Percentiles rank a stretch among this genome's conserved stretches.
Evolutionary conservation across 164 flowering plant genomes (phyloP).

Genomic region (Hamamelis virginiana): DNA sequence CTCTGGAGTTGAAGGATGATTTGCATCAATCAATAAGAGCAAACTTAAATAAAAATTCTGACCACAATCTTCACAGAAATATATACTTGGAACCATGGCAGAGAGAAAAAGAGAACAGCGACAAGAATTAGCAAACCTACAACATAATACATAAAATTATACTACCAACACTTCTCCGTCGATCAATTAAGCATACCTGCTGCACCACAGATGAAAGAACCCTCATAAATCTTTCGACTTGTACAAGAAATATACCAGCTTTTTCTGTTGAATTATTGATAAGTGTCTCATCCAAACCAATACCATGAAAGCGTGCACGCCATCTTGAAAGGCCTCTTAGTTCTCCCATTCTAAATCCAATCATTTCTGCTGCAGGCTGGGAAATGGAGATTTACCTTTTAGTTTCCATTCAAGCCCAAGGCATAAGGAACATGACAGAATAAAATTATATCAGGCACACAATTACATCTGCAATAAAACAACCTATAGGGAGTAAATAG

Average conservation of each 20-base stretch:
- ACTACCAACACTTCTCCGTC: not conserved
- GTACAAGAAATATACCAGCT: constrained; percentile 85
- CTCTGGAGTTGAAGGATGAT: not conserved
- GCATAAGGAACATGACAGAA: constrained; percentile 5
- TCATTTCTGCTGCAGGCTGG: constrained; percentile 94
- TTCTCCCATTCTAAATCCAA: constrained; percentile 93
- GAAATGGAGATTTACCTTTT: constrained; percentile 16
- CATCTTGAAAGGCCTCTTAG: constrained; percentile 91
- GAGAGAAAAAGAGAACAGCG: not conserved
- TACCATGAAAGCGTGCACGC: constrained; percentile 75
- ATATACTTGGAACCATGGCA: not conserved
- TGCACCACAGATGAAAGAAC: constrained; percentile 73
- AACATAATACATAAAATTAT: not conserved
- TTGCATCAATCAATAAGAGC: not conserved
- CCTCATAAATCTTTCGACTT: constrained; percentile 73
- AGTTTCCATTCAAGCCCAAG: constrained; percentile 9
- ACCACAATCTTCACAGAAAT: not conserved
- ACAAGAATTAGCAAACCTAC: not conserved
- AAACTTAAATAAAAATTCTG: not conserved
- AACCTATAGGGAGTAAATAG: not conserved
- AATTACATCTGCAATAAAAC: not conserved
- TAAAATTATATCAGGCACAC: not conserved
- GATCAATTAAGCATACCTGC: constrained; percentile 52
- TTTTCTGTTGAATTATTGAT: constrained; percentile 68
- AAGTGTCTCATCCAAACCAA: constrained; percentile 87